Conservation (phyloP, 768 basidiomycete species). For the Boletellus ananiceps region DNA sequence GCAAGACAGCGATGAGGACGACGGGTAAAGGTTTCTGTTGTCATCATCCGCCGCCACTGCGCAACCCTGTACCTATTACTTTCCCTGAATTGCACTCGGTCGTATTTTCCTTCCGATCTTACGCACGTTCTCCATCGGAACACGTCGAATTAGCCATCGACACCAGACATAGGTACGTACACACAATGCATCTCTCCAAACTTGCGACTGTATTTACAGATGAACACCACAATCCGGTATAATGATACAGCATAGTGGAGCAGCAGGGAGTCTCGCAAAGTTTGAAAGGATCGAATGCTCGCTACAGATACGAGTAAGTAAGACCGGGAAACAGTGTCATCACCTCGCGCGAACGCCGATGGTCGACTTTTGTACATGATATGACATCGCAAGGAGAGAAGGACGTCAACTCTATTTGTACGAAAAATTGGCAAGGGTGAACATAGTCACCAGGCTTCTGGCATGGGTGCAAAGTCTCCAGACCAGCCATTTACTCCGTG, state of each 20-base stretch:
- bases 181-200: background rate
- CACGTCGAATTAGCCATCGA: background rate
- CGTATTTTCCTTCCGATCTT: conserved; percentile 8
- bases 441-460: conserved; percentile 72
- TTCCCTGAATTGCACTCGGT: conserved; percentile 13
- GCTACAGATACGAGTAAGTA: background rate
- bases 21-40: conserved; percentile 15
- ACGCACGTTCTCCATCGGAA: background rate
- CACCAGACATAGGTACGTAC: conserved; percentile 2
- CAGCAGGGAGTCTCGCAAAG: background rate
- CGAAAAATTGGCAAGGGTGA: conserved; percentile 9
- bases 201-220: background rate
- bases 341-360: conserved; percentile 1
- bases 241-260: conserved; percentile 1
- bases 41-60: background rate
- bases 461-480: conserved; percentile 69
- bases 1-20: conserved; percentile 69
- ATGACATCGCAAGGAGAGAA: conserved; percentile 15
- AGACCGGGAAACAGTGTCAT: background rate
- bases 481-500: conserved; percentile 69
- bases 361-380: conserved; percentile 20
- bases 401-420: conserved; percentile 24
- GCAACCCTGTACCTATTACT: conserved; percentile 15
- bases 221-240: background rate
- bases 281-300: background rate